Base-by-base conservation (phyloP, 2,329 filamentous ascomycete species). In the Teratosphaeriaceae sp. region DNA sequence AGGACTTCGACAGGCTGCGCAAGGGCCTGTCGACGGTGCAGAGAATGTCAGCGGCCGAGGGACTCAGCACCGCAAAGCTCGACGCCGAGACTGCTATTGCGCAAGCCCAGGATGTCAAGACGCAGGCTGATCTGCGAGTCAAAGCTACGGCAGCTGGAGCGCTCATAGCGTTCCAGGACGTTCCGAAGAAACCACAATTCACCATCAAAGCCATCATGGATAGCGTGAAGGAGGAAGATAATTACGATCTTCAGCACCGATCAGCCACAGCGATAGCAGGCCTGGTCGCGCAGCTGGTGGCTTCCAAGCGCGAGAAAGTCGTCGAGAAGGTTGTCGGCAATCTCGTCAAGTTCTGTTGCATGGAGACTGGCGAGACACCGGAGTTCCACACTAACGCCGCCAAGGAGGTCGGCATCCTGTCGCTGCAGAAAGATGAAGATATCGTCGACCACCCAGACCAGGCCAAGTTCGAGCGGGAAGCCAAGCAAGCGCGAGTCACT, bases 201-300 rank as follows among this genome's bases (percentile, higher is more conserved):
- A 80, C 95, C 11, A 98, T 98, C 68, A 96, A 95, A 67, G 87
- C 82, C 2, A 85, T 98, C 65, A 98, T 98, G 92, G 92, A 98
- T 63, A 97, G 90, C 58, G 79, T 98, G 59, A 98, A 97, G 67
- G 82, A 81, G 27, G 94, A 98, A 61, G 92, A 96, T 56, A 97
- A 94, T 57, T 67, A 84, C 21, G 86, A 92, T 52, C 73, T 98
- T 1, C 92, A 98, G 63, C 80, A 79, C 54, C 84, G 90, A 19
- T 95, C 90, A 21, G 87, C 89, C 2, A 79, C 78, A 12, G 89
- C 88, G 2, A 85, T 98, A 40, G 87, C 88, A 5, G 78, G 77
- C 29, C 79, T 97, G 16, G 83, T 98, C n/a, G 82, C 86, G 52
- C 74, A 92, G 18, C 92, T 97, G 56, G 88, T 88, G 3, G 78